phyloP scores from a whole-genome alignment of 176 grass and related monocot species.

The Zea luxurians region DNA sequence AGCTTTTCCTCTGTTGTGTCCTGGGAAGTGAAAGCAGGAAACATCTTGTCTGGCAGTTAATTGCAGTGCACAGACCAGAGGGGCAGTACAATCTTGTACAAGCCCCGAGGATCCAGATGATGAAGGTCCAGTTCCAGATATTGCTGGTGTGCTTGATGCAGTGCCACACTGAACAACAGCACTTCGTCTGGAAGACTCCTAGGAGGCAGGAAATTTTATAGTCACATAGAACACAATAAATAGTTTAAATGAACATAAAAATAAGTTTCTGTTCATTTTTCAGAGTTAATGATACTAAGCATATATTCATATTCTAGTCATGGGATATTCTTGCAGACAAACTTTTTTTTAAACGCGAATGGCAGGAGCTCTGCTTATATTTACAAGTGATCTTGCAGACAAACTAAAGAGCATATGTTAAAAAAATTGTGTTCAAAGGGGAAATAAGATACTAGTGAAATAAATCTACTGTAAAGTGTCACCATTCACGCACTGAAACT shows the following conservation, averaged over 20 bases:
- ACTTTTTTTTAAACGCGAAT: neutral
- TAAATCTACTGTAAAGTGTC: neutral
- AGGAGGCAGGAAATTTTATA: slow-evolving; percentile 20
- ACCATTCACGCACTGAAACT: neutral
- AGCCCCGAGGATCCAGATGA: slow-evolving; percentile 20
- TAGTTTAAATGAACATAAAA: neutral
- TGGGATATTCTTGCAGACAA: neutral
- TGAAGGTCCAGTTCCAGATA: slow-evolving; percentile 15
- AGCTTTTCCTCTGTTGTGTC: slow-evolving; percentile 77
- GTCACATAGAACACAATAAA: neutral
- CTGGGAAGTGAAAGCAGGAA: slow-evolving; percentile 88
- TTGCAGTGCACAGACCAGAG: slow-evolving; percentile 66
- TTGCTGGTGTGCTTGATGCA: neutral
- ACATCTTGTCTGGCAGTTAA: slow-evolving; percentile 61
- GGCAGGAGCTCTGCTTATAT: too few species aligned
- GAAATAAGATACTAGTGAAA: neutral
- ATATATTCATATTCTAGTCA: slow-evolving; percentile 7
- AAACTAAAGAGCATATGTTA: neutral
- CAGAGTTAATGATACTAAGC: neutral
- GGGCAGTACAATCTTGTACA: slow-evolving; percentile 31
- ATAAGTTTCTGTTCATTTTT: neutral
- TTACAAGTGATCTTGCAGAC: neutral
- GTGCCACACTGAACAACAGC: slow-evolving; percentile 19
- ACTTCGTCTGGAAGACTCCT: slow-evolving; percentile 26
- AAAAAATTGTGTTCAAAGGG: neutral